Evolutionary conservation across 2,329 filamentous ascomycete species (phyloP).

Genomic region (Alternaria infectoria): DNA sequence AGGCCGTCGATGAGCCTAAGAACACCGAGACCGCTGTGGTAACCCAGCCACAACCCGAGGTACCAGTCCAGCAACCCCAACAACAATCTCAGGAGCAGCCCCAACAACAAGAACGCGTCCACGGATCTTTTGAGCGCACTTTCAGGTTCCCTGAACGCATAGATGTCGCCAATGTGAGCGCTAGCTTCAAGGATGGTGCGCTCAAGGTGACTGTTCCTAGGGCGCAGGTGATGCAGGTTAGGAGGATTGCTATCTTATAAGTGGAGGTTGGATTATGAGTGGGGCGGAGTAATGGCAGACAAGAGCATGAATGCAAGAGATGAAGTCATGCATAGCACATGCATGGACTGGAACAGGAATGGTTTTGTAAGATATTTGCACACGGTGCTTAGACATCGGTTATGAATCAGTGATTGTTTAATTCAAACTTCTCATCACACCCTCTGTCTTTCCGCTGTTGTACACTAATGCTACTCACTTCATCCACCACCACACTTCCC

Average conservation of each 20-base stretch:
- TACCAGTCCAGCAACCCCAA: constrained; percentile 15
- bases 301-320: not conserved
- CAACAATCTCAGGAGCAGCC: constrained; percentile 15
- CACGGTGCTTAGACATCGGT: not conserved
- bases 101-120: constrained; percentile 60
- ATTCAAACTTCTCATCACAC: not conserved
- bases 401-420: not conserved
- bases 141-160: constrained; percentile 72
- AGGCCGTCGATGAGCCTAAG: constrained; percentile 22
- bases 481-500: too few species aligned
- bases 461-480: not conserved
- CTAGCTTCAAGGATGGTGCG: constrained; percentile 69
- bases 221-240: constrained; percentile 48
- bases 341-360: not conserved
- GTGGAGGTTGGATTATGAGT: not conserved
- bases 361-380: not conserved
- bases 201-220: constrained; percentile 70
- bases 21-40: constrained; percentile 22
- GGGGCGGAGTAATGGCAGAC: not conserved
- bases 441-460: too few species aligned
- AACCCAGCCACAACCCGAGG: constrained; percentile 26
- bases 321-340: not conserved
- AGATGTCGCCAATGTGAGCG: constrained; percentile 67
- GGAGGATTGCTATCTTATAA: constrained; percentile 40
- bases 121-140: constrained; percentile 71